Percentiles rank a stretch among this genome's conserved stretches.
Conservation (phyloP, 345 rosid genomes). For the Rhodamnia rubescens region DNA sequence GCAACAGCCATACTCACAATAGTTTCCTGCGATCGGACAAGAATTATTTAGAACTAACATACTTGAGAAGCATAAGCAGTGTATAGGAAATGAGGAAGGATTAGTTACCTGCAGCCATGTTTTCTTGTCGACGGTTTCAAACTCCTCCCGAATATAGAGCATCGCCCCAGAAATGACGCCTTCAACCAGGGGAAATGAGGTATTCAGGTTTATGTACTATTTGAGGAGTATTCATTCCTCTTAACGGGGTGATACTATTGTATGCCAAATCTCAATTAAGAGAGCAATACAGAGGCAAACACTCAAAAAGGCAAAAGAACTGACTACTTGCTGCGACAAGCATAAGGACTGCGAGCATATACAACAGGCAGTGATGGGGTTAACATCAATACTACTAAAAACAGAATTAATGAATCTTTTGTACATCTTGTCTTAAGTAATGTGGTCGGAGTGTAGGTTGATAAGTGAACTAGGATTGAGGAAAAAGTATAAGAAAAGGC, state of each 20-base stretch:
- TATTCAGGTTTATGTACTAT: neutral
- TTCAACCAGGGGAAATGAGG: slow-evolving; percentile 1
- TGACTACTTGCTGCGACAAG: neutral
- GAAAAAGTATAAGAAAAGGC: neutral
- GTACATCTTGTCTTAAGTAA: neutral
- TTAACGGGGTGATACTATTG: neutral
- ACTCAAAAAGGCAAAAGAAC: neutral
- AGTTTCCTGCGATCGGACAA: slow-evolving; percentile 18
- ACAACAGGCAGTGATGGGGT: neutral
- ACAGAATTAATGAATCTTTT: neutral
- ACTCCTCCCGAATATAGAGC: slow-evolving; percentile 70
- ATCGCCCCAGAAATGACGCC: slow-evolving; percentile 91
- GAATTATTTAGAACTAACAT: neutral
- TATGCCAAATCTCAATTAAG: neutral
- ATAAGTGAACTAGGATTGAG: neutral
- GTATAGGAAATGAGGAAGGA: neutral
- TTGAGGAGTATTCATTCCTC: neutral
- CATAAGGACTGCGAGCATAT: neutral
- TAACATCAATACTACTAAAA: neutral
- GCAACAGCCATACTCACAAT: slow-evolving; percentile 89
- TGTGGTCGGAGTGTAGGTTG: neutral
- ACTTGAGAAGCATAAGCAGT: neutral
- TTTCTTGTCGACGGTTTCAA: slow-evolving; percentile 42
- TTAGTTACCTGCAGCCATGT: slow-evolving; percentile 57
- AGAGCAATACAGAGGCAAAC: neutral